Evolutionary conservation across 768 basidiomycete species (phyloP).

Genomic region (Calocybe gangraenosa): DNA sequence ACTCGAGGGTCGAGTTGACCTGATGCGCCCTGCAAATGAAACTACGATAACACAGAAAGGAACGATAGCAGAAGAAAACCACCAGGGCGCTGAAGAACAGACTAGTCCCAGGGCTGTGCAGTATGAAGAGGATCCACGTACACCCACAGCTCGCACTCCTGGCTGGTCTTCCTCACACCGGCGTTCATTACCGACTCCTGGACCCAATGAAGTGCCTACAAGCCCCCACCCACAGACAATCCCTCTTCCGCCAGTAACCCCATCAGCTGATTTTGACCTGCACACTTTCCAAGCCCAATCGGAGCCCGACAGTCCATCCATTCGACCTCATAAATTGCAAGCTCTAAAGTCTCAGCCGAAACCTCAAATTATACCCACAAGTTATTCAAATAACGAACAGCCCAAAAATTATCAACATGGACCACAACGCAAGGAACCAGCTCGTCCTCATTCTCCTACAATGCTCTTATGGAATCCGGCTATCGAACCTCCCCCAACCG

Average conservation of each 20-base stretch:
- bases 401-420: too few relatives aligned
- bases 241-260: constrained; percentile 45
- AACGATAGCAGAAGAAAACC: constrained; percentile 11
- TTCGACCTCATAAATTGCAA: constrained; percentile 8
- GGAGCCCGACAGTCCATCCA: constrained; percentile 11
- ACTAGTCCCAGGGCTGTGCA: constrained; percentile 8
- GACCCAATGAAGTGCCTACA: constrained; percentile 56
- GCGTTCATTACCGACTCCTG: constrained; percentile 58
- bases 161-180: constrained; percentile 33
- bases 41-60: constrained; percentile 5
- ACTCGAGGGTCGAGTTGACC: constrained; percentile 82
- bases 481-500: constrained; percentile 72
- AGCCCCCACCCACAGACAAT: constrained; percentile 49
- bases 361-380: constrained; percentile 19
- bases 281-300: constrained; percentile 10
- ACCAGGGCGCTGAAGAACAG: constrained; percentile 4
- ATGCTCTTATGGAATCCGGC: constrained; percentile 79
- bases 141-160: constrained; percentile 35
- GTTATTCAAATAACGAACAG: constrained; percentile 6
- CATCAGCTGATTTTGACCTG: constrained; percentile 23
- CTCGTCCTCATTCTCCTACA: constrained; percentile 55
- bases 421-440: constrained; percentile 25
- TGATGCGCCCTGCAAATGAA: constrained; percentile 59
- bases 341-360: constrained; percentile 16
- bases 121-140: constrained; percentile 28